A percentile compares a stretch with the other conserved stretches of the same genome.
These are phyloP conservation scores for Rhizophora apiculata DNA, from an alignment of 345 rosid species.

Conservation along the genomic window DNA sequence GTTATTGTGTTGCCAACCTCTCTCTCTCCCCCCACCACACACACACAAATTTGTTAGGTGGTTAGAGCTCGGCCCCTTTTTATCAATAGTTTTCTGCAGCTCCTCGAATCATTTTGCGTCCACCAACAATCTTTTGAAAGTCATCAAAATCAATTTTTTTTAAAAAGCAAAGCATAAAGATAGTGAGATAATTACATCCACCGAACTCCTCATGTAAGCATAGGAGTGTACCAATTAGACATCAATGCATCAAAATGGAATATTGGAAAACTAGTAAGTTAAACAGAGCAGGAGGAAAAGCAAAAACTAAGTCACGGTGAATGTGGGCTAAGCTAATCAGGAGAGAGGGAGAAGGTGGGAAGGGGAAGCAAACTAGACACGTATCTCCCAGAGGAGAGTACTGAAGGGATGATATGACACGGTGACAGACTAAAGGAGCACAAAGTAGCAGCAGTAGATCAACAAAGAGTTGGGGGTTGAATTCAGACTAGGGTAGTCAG, in stretches of 20 bases:
- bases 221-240: too few relatives aligned
- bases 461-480: background rate
- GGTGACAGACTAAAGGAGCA: too few relatives aligned
- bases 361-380: too few relatives aligned
- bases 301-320: background rate
- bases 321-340: background rate
- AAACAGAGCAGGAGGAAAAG: background rate
- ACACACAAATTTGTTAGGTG: too few relatives aligned
- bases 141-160: slow-evolving; percentile 24
- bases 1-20: background rate
- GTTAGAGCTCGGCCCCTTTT: background rate
- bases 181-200: background rate
- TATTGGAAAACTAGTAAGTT: background rate
- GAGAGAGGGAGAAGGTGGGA: too few relatives aligned
- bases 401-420: too few relatives aligned
- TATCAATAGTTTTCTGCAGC: slow-evolving; percentile 10
- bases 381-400: too few relatives aligned
- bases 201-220: too few relatives aligned
- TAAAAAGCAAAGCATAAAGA: background rate
- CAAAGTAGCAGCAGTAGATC: background rate
- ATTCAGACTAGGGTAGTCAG: too few relatives aligned
- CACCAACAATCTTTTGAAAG: slow-evolving; percentile 48
- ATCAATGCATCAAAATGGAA: background rate
- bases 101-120: slow-evolving; percentile 55
- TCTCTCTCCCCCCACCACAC: background rate